Base-by-base conservation (phyloP, 2,329 filamentous ascomycete genomes). In the Exserohilum turcica region DNA sequence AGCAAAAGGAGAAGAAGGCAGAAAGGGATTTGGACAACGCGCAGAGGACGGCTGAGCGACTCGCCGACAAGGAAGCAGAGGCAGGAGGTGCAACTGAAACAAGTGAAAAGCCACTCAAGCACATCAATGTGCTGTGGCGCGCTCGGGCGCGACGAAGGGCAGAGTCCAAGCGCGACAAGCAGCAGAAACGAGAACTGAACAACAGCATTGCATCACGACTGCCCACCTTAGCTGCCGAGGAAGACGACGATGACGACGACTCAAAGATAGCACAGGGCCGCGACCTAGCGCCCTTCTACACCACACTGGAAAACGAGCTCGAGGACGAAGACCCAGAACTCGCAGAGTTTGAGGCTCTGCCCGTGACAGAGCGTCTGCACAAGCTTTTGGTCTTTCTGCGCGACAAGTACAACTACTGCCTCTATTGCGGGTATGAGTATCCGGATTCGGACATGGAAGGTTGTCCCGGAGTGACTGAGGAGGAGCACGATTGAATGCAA, bases 361-460 rank as follows among this genome's bases (percentile, higher is more conserved):
- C 86, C 18, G 79, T 85, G 1, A 77, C 78, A 1, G 88, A 95
- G 64, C 84, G 85, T 60, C 76, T 97, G 57, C 76, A 79, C 7
- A 84, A 79, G 62, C 74, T 95, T 12, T 82, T 96, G 8, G 72
- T 77, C 15, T 86, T 90, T 74, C 74, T 99, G 48, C 83, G 94
- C 32, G 79, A 85, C 43, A 83, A 83, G 67, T 85, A 91, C 67
- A 76, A 81, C 38, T 99, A 99, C 72, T 99, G 94, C 77, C 96
- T 97, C 72, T 99, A 92, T 90, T 99, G 94, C 76, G 97, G 97
- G 73, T 89, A 83, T 74, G 79, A 80, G 46, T 99, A 97, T 72
- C 83, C 86, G 0, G 86, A 91, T 67, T 78, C 78, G 31, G 75
- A 78, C 31, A 87, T 97, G 88, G 91, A 94, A 10, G 92, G 90